A percentile compares a stretch with the other conserved stretches of the same genome.
Evolutionary conservation across 306 rosid genomes (phyloP).

Genomic region (Rosa chinensis): DNA sequence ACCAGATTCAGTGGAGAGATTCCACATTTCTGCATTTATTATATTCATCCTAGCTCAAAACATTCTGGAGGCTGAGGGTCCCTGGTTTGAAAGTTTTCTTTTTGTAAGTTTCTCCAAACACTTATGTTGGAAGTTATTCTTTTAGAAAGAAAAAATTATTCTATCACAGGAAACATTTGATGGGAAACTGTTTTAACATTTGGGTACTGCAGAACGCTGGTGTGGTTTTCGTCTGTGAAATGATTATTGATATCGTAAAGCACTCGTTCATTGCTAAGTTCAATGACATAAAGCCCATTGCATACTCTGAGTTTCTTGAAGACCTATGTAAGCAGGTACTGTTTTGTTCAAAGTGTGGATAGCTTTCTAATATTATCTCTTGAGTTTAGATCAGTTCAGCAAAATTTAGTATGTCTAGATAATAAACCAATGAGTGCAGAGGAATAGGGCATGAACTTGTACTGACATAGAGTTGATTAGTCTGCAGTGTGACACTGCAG

Average conservation of each 20-base stretch:
- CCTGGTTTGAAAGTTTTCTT: slow-evolving; percentile 89
- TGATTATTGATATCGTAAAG: slow-evolving; percentile 83
- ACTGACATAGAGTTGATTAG: neutral
- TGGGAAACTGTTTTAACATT: slow-evolving; percentile 19
- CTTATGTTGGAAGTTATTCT: slow-evolving; percentile 7
- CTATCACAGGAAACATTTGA: slow-evolving; percentile 6
- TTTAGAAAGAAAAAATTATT: slow-evolving; percentile 17
- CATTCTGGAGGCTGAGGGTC: slow-evolving; percentile 97
- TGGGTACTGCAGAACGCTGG: slow-evolving; percentile 65
- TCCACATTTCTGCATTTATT: slow-evolving; percentile 90
- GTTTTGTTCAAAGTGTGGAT: slow-evolving; percentile 10
- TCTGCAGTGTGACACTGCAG: neutral
- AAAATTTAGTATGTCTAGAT: neutral
- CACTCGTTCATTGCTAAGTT: slow-evolving; percentile 96
- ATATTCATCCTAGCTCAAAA: slow-evolving; percentile 96
- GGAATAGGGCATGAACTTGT: neutral
- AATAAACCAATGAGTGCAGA: neutral
- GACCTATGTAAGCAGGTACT: slow-evolving; percentile 92
- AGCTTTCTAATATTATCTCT: neutral
- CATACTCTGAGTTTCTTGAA: slow-evolving; percentile 93
- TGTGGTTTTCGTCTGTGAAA: slow-evolving; percentile 83
- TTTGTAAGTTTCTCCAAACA: slow-evolving; percentile 52
- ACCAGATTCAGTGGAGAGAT: slow-evolving; percentile 96
- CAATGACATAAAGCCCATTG: slow-evolving; percentile 84
- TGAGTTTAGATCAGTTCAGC: neutral